Conservation (phyloP, 2,329 filamentous ascomycete genomes). For the Hysterium pulicare region DNA sequence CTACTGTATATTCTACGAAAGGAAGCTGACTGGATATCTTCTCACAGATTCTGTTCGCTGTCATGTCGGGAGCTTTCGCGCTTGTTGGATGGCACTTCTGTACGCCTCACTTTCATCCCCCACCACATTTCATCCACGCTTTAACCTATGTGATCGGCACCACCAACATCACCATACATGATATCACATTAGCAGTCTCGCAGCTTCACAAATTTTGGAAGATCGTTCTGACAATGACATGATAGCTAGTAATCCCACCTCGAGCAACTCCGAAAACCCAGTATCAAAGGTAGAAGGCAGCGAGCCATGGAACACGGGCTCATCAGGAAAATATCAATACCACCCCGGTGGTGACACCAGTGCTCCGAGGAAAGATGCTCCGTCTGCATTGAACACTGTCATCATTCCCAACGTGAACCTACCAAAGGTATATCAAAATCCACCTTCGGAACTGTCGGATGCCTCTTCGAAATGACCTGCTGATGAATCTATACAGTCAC, state of each 20-base stretch:
- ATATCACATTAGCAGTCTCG: too few relatives aligned
- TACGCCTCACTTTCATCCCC: conserved; percentile 38
- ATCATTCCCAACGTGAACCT: conserved; percentile 91
- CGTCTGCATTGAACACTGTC: conserved; percentile 91
- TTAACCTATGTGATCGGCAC: neutral
- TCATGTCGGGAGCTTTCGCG: conserved; percentile 86
- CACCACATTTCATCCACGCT: neutral
- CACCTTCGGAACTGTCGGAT: neutral
- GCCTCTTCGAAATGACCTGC: neutral
- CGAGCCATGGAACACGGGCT: conserved; percentile 85
- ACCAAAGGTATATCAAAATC: conserved; percentile 57
- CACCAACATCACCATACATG: neutral
- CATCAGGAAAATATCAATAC: conserved; percentile 60
- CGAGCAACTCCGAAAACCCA: conserved; percentile 72
- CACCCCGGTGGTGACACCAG: conserved; percentile 77
- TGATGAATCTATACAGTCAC: conserved; percentile 53
- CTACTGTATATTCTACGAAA: neutral
- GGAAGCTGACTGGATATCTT: conserved; percentile 19
- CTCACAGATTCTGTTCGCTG: conserved; percentile 75
- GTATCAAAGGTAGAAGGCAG: conserved; percentile 71
- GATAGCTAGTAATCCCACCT: conserved; percentile 78
- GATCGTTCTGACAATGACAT: conserved; percentile 3
- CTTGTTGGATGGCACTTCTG: conserved; percentile 89
- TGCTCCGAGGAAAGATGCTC: conserved; percentile 78
- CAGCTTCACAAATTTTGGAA: too few relatives aligned